Percentiles rank a stretch among this genome's conserved stretches.
Conservation (phyloP, 495 filamentous ascomycete species). For the Penicillium argentinense region DNA sequence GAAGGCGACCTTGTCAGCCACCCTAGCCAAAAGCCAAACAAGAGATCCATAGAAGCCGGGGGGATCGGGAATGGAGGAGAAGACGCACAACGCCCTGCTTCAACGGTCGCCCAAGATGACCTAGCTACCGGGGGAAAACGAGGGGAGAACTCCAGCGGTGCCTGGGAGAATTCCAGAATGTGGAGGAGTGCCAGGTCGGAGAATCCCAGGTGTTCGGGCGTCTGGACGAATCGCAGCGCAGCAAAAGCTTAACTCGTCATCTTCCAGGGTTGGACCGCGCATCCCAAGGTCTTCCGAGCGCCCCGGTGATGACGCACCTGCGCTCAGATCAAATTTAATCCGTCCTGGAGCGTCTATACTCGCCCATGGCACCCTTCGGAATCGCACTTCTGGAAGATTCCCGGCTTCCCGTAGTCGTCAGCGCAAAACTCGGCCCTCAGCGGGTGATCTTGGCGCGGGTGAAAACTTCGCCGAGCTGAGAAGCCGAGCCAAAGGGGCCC, state of each 20-base stretch:
- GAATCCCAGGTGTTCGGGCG: slow-evolving; percentile 14
- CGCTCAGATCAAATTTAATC: too few relatives aligned
- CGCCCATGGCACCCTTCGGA: background rate
- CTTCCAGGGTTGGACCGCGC: slow-evolving; percentile 4
- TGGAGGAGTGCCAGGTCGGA: slow-evolving; percentile 15
- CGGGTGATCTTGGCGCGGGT: slow-evolving; percentile 5
- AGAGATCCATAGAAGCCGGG: background rate
- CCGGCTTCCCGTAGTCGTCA: slow-evolving; percentile 20
- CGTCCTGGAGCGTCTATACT: too few relatives aligned
- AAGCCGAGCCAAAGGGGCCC: background rate
- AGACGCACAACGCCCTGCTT: slow-evolving; percentile 2
- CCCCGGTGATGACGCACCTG: too few relatives aligned
- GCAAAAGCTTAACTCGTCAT: slow-evolving; percentile 11
- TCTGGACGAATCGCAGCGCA: slow-evolving; percentile 13
- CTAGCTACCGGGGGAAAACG: slow-evolving; percentile 4
- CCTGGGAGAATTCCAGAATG: slow-evolving; percentile 15
- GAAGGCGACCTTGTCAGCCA: slow-evolving; percentile 4
- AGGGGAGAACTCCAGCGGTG: slow-evolving; percentile 8
- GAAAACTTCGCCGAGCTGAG: slow-evolving; percentile 14
- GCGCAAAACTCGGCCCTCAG: slow-evolving; percentile 9
- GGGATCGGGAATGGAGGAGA: slow-evolving; percentile 1
- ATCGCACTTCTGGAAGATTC: slow-evolving; percentile 20
- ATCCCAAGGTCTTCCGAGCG: too few relatives aligned
- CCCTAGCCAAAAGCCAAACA: slow-evolving; percentile 13
- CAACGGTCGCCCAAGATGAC: slow-evolving; percentile 15